Evolutionary conservation across 225 moss, liverwort and hornwort species (phyloP).

Genomic region (Straminergon stramineum): DNA sequence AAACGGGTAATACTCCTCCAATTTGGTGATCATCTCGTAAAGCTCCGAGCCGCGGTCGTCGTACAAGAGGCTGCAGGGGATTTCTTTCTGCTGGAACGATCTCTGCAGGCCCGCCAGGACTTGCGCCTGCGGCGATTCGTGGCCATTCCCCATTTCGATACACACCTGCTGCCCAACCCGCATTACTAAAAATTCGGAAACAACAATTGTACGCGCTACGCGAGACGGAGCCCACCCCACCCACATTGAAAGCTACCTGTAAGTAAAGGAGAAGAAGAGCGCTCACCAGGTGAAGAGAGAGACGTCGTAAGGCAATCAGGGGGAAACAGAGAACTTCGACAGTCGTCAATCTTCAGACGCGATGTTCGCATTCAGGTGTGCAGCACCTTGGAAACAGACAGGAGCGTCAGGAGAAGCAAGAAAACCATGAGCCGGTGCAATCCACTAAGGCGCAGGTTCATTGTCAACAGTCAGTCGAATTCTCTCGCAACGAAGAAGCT

Average conservation of each 20-base stretch:
- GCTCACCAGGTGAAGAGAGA: constrained; percentile 4
- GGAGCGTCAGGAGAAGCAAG: constrained; percentile 29
- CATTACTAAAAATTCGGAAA: neutral
- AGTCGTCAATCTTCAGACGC: neutral
- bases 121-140: constrained; percentile 11
- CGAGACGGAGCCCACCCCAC: neutral
- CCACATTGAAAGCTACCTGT: neutral
- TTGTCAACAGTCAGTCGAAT: neutral
- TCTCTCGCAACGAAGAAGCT: neutral
- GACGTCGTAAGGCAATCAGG: neutral
- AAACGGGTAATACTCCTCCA: constrained; percentile 86
- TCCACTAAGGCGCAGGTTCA: constrained; percentile 31
- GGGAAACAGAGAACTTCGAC: neutral
- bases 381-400: constrained; percentile 11
- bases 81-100: constrained; percentile 13
- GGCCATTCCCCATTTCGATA: constrained; percentile 8
- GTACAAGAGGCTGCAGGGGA: constrained; percentile 65
- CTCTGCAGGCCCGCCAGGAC: constrained; percentile 25
- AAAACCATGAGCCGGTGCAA: constrained; percentile 50
- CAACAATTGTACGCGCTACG: neutral
- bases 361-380: constrained; percentile 1
- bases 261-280: neutral
- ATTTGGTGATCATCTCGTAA: constrained; percentile 63
- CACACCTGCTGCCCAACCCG: neutral
- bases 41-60: constrained; percentile 66